phyloP scores from a whole-genome alignment of 164 flowering plant species.

The grape (Vitis vinifera) region DNA sequence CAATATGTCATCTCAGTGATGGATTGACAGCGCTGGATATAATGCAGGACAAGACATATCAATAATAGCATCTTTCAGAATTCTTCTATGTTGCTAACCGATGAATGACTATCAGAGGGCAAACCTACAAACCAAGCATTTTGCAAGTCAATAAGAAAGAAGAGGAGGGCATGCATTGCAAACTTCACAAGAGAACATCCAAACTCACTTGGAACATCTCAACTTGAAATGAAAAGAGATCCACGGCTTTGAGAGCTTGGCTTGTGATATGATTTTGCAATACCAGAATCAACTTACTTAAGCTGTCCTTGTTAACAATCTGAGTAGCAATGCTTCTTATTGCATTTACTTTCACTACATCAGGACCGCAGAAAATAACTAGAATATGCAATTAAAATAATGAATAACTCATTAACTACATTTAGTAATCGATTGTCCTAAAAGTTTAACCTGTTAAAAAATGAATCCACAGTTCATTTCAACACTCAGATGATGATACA shows the following conservation, averaged over 20 bases:
- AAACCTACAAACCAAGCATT: neutral
- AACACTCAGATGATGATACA: too few species aligned
- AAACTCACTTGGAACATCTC: slow-evolving; percentile 60
- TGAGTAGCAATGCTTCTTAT: slow-evolving; percentile 38
- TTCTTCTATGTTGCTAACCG: too few species aligned
- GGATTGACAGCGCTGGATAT: too few species aligned
- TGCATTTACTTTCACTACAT: slow-evolving; percentile 39
- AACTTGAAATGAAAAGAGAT: slow-evolving; percentile 45
- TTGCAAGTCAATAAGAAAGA: neutral
- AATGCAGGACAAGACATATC: too few species aligned
- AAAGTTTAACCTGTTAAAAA: too few species aligned
- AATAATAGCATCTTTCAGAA: too few species aligned
- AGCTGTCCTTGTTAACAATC: slow-evolving; percentile 39
- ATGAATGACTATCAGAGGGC: too few species aligned
- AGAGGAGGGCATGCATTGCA: neutral
- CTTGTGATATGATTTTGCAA: slow-evolving; percentile 51
- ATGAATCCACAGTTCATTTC: too few species aligned
- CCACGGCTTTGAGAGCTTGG: slow-evolving; percentile 59
- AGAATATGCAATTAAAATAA: slow-evolving; percentile 36
- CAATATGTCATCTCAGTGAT: too few species aligned
- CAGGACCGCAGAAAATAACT: slow-evolving; percentile 55
- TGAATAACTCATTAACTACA: neutral
- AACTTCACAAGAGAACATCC: neutral
- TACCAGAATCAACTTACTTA: slow-evolving; percentile 47
- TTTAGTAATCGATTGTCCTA: neutral